Evolutionary conservation across 305 asterid species (phyloP).

Genomic region (Nicotiana rustica): DNA sequence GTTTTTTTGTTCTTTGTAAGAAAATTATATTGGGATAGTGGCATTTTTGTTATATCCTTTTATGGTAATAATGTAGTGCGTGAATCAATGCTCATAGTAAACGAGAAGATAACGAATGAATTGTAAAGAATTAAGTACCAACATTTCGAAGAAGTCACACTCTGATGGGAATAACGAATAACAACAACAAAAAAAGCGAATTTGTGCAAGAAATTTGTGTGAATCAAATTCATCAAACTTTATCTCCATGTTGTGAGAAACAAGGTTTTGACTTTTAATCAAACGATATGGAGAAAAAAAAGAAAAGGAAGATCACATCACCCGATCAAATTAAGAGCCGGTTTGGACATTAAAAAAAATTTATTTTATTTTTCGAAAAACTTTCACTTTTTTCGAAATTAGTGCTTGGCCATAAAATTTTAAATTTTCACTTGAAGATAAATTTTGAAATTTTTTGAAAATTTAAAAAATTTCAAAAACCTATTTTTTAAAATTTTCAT

Average conservation of each 20-base stretch:
- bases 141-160: neutral
- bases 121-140: neutral
- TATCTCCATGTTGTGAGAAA: neutral
- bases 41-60: neutral
- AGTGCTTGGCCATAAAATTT: too few relatives aligned
- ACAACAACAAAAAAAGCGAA: neutral
- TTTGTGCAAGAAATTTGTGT: neutral
- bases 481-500: too few relatives aligned
- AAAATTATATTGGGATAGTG: neutral
- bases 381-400: too few relatives aligned
- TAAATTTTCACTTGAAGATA: too few relatives aligned
- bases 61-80: neutral
- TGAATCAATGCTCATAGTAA: constrained; percentile 14
- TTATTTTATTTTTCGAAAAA: too few relatives aligned
- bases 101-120: neutral
- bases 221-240: neutral
- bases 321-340: too few relatives aligned
- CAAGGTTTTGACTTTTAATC: neutral
- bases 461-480: too few relatives aligned
- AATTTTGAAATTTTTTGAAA: too few relatives aligned
- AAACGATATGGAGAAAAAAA: neutral
- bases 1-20: neutral
- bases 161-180: neutral
- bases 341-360: too few relatives aligned
- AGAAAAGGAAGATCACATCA: neutral